These are phyloP conservation scores for Penicillium cataractarum DNA, from an alignment of 495 filamentous ascomycete genomes.

Conservation along the genomic window DNA sequence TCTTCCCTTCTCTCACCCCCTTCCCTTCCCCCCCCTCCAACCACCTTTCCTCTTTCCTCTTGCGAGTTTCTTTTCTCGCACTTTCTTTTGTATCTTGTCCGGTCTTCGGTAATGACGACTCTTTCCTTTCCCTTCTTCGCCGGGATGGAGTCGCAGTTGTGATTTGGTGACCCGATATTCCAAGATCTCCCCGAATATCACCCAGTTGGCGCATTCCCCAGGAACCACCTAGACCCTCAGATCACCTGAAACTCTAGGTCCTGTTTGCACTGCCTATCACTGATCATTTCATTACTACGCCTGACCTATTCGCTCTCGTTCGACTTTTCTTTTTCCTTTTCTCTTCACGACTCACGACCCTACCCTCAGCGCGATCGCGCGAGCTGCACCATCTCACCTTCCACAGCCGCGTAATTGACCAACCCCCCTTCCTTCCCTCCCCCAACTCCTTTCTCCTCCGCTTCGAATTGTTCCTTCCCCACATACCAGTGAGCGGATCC, in stretches of 20 bases:
- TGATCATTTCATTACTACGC: constrained; percentile 29
- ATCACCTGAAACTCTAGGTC: not conserved
- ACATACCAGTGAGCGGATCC: constrained; percentile 16
- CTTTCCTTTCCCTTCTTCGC: constrained; percentile 21
- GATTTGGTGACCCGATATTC: constrained; percentile 32
- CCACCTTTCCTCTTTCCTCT: constrained; percentile 17
- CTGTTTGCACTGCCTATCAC: constrained; percentile 8
- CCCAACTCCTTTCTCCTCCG: constrained; percentile 10
- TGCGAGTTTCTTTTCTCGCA: constrained; percentile 20
- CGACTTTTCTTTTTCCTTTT: constrained; percentile 35
- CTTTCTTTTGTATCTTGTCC: constrained; percentile 31
- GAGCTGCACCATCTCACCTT: not conserved
- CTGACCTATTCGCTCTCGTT: constrained; percentile 32
- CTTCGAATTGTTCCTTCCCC: constrained; percentile 19
- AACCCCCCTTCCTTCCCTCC: constrained; percentile 5
- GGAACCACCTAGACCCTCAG: not conserved
- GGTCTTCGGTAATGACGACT: constrained; percentile 34
- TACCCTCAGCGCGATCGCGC: constrained; percentile 5
- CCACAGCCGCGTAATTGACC: constrained; percentile 8
- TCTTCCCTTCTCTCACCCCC: constrained; percentile 12
- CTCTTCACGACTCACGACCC: constrained; percentile 45
- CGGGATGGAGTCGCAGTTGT: constrained; percentile 38
- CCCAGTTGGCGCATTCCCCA: constrained; percentile 38
- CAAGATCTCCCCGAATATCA: constrained; percentile 5
- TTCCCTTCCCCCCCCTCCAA: constrained; percentile 10